Percentiles rank a stretch among this genome's conserved stretches.
These are phyloP conservation scores for Fomitopsis schrenkii DNA, from an alignment of 1,284 basidiomycete species.

Conservation along the genomic window DNA sequence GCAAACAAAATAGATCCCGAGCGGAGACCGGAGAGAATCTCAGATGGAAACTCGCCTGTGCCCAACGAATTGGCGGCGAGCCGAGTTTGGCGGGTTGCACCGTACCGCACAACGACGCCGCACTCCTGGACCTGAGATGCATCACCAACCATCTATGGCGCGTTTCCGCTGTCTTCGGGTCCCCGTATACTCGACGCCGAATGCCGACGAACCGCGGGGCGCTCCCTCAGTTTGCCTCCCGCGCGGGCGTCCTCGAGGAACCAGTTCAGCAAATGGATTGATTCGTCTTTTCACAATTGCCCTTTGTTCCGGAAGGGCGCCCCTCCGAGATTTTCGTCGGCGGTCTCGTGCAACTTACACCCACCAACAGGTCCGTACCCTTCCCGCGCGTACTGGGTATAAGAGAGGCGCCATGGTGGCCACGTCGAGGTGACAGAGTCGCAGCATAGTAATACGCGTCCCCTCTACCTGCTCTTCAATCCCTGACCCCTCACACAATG, in stretches of 20 bases:
- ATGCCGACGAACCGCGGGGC: conserved; percentile 3
- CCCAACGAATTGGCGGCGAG: background rate
- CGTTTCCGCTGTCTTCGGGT: background rate
- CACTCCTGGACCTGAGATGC: background rate
- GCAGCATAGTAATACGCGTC: background rate
- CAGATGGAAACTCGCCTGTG: background rate
- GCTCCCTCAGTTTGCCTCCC: background rate
- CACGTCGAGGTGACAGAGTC: background rate
- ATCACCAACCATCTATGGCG: background rate
- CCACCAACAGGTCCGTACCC: background rate
- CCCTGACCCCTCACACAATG: background rate
- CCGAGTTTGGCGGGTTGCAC: background rate
- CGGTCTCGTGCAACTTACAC: background rate
- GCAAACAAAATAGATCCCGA: background rate
- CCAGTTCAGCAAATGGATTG: background rate
- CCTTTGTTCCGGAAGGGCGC: background rate
- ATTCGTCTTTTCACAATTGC: background rate
- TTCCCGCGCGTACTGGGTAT: background rate
- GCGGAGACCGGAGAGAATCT: background rate
- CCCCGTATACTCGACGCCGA: background rate
- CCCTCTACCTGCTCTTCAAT: background rate
- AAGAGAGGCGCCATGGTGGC: background rate
- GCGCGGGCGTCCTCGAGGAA: conserved; percentile 1
- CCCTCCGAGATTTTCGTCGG: background rate
- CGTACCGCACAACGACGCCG: background rate